These are phyloP conservation scores for Gryganskiella cystojenkinii DNA, from an alignment of 192 early-diverging fungal species.

Conservation along the genomic window DNA sequence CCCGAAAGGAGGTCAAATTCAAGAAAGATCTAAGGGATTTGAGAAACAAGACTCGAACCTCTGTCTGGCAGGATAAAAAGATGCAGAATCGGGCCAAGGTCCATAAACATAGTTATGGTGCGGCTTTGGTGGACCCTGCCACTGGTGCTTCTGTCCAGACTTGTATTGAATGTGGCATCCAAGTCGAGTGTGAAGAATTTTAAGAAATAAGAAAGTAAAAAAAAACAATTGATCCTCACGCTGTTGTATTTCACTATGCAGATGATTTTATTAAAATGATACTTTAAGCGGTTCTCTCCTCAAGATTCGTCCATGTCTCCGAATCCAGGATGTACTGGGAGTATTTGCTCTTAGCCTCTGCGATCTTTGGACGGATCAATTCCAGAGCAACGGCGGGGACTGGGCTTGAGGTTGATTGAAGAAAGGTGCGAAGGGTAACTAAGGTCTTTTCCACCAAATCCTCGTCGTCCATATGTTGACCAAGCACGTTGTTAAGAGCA, in stretches of 20 bases:
- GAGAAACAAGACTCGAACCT: conserved; percentile 47
- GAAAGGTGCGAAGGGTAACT: conserved; percentile 33
- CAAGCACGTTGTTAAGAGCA: conserved; percentile 55
- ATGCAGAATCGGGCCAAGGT: conserved; percentile 65
- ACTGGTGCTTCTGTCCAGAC: conserved; percentile 65
- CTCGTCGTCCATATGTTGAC: conserved; percentile 55
- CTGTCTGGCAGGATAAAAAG: conserved; percentile 50
- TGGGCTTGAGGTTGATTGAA: conserved; percentile 13
- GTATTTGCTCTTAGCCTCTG: conserved; percentile 43
- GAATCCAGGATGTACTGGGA: conserved; percentile 22
- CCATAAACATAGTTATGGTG: conserved; percentile 83
- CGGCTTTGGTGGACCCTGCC: conserved; percentile 57
- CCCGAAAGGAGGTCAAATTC: conserved; percentile 87
- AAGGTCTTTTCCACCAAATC: conserved; percentile 62
- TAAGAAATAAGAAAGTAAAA: conserved; percentile 29
- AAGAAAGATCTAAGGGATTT: conserved; percentile 71
- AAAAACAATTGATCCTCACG: not conserved
- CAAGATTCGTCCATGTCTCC: conserved; percentile 30
- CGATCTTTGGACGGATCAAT: conserved; percentile 19
- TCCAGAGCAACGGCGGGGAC: conserved; percentile 17
- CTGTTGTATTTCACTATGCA: not conserved
- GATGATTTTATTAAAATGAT: not conserved
- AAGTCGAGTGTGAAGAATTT: conserved; percentile 77
- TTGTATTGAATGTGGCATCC: conserved; percentile 73
- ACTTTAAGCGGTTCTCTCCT: conserved; percentile 28